A percentile compares a stretch with the other conserved stretches of the same genome.
phyloP scores from a whole-genome alignment of 371 early-diverging fungal genomes.

The Mucor piriformis region DNA sequence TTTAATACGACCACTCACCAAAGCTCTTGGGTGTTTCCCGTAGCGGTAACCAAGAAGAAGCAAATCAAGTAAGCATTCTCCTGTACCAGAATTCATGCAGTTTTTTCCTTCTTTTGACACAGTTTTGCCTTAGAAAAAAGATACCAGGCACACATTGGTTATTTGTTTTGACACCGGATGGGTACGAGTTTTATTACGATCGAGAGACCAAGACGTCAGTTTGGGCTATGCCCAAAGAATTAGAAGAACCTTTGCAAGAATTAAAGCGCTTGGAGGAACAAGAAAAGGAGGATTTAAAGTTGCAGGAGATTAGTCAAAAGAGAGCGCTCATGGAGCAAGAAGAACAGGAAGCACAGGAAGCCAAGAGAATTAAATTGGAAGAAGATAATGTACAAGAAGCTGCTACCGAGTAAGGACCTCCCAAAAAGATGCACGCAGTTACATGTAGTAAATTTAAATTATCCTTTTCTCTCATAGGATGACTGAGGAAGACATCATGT shows the following conservation, averaged over 20 bases:
- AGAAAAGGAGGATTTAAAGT: constrained; percentile 13
- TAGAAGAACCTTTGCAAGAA: constrained; percentile 49
- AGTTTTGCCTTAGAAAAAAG: constrained; percentile 64
- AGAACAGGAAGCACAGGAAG: constrained; percentile 28
- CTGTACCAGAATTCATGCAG: too few species aligned
- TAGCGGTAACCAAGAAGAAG: constrained; percentile 31
- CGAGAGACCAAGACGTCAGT: constrained; percentile 64
- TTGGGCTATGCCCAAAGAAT: constrained; percentile 71
- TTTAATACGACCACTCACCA: constrained; percentile 57
- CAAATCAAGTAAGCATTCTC: constrained; percentile 46
- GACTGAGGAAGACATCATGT: constrained; percentile 73
- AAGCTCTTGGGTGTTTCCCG: constrained; percentile 62
- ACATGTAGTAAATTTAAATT: too few species aligned
- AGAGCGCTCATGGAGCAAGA: constrained; percentile 9
- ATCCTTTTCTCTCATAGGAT: too few species aligned
- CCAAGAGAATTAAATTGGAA: constrained; percentile 26
- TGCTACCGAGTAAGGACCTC: constrained; percentile 11
- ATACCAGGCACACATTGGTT: constrained; percentile 78
- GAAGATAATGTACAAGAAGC: constrained; percentile 13
- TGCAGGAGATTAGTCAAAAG: constrained; percentile 28
- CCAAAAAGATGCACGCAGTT: constrained; percentile 19
- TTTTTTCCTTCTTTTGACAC: too few species aligned
- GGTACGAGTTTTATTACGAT: constrained; percentile 80
- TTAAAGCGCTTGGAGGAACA: constrained; percentile 33
- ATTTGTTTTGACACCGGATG: constrained; percentile 70